Conservation (phyloP, 2,329 filamentous ascomycete species). For the Ceratocystis variospora region DNA sequence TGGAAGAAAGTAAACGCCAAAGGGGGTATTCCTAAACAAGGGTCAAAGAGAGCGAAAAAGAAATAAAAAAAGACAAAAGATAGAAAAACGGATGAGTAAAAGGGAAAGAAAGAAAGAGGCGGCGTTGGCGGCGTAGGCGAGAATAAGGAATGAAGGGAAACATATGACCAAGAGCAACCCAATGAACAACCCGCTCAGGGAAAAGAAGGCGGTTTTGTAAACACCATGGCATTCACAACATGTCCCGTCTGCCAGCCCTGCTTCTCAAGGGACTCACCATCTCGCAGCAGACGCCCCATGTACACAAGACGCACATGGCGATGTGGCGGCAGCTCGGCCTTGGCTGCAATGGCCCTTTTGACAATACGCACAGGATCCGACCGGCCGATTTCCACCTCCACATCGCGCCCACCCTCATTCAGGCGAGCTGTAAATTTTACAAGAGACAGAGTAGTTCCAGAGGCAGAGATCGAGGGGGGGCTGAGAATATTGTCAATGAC, state of each 20-base stretch:
- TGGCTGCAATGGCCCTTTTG: constrained; percentile 44
- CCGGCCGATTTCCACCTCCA: constrained; percentile 43
- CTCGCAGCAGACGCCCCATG: constrained; percentile 65
- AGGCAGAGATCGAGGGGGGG: background rate
- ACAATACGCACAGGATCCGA: constrained; percentile 52
- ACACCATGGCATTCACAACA: constrained; percentile 64
- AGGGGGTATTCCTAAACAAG: background rate
- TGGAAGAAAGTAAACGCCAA: background rate
- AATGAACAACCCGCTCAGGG: background rate
- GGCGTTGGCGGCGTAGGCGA: background rate
- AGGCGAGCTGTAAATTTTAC: constrained; percentile 37
- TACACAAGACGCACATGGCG: constrained; percentile 61
- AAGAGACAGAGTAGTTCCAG: background rate
- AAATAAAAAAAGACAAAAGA: background rate
- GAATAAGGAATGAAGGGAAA: background rate
- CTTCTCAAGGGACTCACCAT: constrained; percentile 46
- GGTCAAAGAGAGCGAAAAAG: background rate
- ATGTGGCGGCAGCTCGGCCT: constrained; percentile 46
- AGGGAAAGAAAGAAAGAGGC: background rate
- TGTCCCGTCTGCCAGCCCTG: constrained; percentile 67
- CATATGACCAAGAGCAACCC: background rate
- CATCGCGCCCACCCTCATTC: constrained; percentile 53
- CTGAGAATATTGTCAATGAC: background rate
- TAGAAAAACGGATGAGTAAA: background rate
- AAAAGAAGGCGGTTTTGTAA: constrained; percentile 22